Conservation (phyloP, 345 rosid genomes). For the Erysimum cheiranthoides region DNA sequence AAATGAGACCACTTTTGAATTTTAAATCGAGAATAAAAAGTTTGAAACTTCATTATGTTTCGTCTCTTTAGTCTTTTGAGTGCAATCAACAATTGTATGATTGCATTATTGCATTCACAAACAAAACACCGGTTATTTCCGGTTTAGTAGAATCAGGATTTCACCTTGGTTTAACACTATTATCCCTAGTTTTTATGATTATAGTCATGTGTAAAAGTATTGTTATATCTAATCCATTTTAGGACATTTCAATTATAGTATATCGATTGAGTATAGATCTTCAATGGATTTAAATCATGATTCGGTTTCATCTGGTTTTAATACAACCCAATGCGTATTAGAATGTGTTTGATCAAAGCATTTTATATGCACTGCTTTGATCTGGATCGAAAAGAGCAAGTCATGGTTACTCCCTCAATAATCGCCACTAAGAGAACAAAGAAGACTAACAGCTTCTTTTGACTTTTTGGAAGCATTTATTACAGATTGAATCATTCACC, state of each 20-base stretch:
- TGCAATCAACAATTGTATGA: neutral
- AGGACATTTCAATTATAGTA: neutral
- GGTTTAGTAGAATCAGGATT: neutral
- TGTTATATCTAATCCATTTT: neutral
- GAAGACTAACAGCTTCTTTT: slow-evolving; percentile 26
- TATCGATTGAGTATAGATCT: neutral
- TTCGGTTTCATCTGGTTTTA: neutral
- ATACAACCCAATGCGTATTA: neutral
- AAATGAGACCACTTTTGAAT: neutral
- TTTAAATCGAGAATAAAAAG: neutral
- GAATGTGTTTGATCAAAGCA: slow-evolving; percentile 5
- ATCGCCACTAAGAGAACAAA: slow-evolving; percentile 30
- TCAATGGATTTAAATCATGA: slow-evolving; percentile 9
- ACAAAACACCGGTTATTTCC: neutral
- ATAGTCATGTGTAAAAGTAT: neutral
- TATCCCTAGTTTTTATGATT: neutral
- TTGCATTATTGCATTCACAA: neutral
- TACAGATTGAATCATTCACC: slow-evolving; percentile 37
- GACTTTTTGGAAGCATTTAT: slow-evolving; percentile 29
- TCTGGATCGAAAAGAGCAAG: slow-evolving; percentile 26
- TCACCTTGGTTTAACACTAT: neutral
- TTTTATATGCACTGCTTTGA: neutral
- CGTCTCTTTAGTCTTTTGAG: neutral
- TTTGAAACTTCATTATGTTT: neutral
- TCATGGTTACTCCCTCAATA: slow-evolving; percentile 33